phyloP scores from a whole-genome alignment of 495 filamentous ascomycete genomes.

The Penicillium parvum region DNA sequence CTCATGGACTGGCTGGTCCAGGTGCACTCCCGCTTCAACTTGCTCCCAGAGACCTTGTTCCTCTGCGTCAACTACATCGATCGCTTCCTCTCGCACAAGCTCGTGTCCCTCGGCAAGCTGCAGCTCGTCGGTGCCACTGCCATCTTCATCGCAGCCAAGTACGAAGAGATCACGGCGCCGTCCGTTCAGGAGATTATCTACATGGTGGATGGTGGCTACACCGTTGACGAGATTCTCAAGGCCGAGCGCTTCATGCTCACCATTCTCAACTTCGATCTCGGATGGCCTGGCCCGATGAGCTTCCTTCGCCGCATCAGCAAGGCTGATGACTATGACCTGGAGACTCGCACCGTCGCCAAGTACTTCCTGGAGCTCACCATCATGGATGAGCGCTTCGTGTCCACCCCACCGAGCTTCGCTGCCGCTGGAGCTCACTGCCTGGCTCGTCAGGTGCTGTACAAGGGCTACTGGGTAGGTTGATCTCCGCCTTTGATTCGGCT shows the following conservation, averaged over 20 bases:
- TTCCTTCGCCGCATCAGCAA: constrained; percentile 96
- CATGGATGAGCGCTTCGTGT: constrained; percentile 98
- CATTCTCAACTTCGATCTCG: constrained; percentile 91
- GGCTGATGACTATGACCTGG: constrained; percentile 94
- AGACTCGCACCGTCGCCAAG: constrained; percentile 93
- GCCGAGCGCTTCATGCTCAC: constrained; percentile 97
- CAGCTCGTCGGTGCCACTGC: constrained; percentile 96
- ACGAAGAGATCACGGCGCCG: constrained; percentile 96
- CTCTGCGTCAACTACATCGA: constrained; percentile 94
- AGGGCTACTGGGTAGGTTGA: constrained; percentile 86
- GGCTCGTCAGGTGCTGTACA: constrained; percentile 80
- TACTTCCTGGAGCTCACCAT: constrained; percentile 96
- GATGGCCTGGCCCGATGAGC: constrained; percentile 97
- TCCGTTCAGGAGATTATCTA: constrained; percentile 93
- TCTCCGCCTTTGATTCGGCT: neutral
- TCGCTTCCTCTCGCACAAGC: constrained; percentile 89
- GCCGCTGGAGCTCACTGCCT: constrained; percentile 93
- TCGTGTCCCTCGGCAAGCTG: constrained; percentile 90
- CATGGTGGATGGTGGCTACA: constrained; percentile 95
- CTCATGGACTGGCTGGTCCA: constrained; percentile 98
- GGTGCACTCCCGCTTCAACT: constrained; percentile 84
- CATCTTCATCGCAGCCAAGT: constrained; percentile 94
- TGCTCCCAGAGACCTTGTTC: constrained; percentile 93
- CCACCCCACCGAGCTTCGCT: constrained; percentile 79
- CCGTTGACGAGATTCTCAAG: constrained; percentile 87